Base-by-base conservation (phyloP, 148 eudicot genomes). In the Diospyros lotus region DNA sequence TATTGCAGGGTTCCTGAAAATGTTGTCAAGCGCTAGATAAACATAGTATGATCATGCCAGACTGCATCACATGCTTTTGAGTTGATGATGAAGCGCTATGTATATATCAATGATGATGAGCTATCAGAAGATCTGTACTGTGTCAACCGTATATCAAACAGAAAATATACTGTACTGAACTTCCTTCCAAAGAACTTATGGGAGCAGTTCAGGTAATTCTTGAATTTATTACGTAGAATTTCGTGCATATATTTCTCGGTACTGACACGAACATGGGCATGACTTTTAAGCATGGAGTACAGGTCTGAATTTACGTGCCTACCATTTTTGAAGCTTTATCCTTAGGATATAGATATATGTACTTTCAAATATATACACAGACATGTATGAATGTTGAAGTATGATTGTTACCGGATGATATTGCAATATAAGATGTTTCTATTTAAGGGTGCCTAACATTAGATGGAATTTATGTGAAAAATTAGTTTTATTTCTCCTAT, bases 201-300 rank as follows among this genome's bases (percentile, higher is more conserved):
- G 98, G 96, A 95, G 65, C 97, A 95, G 75, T 95, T 95, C 94
- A 94, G 98, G 98, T 94, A 83, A 87, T 65, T 46, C 41, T 41
- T n/a, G 60, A 52, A 38, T 74, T 50, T 2, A 9, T 62, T 38
- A n/a, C 60, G 40, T 11, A 5, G 12, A 71, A 46, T 9, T 60
- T 45, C 58, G 4, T 28, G 39, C 4, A 12, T 42, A 6, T 62
- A 4, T 53, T 48, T 73, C 56, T 50, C 65, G 6, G 3, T 1
- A 18, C 28, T 17, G 48, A 60, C 39, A 9, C 41, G n/a, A n/a
- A n/a, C n/a, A n/a, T n/a, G n/a, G n/a, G n/a, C n/a, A n/a, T n/a
- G n/a, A n/a, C n/a, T n/a, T n/a, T n/a, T n/a, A n/a, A n/a, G n/a
- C n/a, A n/a, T n/a, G n/a, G n/a, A n/a, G n/a, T n/a, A n/a, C n/a